Percentiles rank a stretch among this genome's conserved stretches.
Evolutionary conservation across 306 rosid species (phyloP).

Genomic region (Lagenaria siceraria): DNA sequence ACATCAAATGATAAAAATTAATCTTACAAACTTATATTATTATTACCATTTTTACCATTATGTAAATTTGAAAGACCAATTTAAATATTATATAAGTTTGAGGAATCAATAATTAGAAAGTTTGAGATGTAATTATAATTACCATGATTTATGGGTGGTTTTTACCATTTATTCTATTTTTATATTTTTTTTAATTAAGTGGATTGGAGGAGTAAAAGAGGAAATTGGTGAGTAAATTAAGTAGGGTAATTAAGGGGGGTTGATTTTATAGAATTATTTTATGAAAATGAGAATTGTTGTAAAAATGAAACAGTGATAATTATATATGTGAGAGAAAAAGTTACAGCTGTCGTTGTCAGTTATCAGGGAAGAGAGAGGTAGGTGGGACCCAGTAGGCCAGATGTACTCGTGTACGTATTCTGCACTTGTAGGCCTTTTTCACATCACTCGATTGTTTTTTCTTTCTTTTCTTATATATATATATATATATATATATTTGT

Average conservation of each 20-base stretch:
- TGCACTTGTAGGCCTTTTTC: neutral
- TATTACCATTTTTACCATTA: too few relatives aligned
- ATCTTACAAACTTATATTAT: too few relatives aligned
- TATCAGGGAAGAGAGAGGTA: neutral
- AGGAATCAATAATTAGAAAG: too few relatives aligned
- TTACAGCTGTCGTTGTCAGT: constrained; percentile 9
- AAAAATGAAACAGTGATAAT: neutral
- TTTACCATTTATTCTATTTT: too few relatives aligned
- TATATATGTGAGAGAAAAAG: neutral
- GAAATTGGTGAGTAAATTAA: neutral
- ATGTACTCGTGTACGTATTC: constrained; percentile 11
- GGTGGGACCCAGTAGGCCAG: constrained; percentile 3
- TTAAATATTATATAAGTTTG: too few relatives aligned
- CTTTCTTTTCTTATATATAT: neutral
- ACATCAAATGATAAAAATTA: too few relatives aligned
- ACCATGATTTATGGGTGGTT: too few relatives aligned
- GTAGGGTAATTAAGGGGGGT: neutral
- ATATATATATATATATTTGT: too few relatives aligned
- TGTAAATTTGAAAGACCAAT: too few relatives aligned
- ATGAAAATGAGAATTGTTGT: neutral
- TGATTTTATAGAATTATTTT: neutral
- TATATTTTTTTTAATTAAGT: too few relatives aligned
- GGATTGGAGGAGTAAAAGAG: too few relatives aligned
- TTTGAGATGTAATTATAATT: too few relatives aligned
- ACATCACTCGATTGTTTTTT: neutral